Evolutionary conservation across 164 flowering plant species (phyloP), one percentile per base, ranked within the genome.

Genomic region (Liquidambar formosana): DNA sequence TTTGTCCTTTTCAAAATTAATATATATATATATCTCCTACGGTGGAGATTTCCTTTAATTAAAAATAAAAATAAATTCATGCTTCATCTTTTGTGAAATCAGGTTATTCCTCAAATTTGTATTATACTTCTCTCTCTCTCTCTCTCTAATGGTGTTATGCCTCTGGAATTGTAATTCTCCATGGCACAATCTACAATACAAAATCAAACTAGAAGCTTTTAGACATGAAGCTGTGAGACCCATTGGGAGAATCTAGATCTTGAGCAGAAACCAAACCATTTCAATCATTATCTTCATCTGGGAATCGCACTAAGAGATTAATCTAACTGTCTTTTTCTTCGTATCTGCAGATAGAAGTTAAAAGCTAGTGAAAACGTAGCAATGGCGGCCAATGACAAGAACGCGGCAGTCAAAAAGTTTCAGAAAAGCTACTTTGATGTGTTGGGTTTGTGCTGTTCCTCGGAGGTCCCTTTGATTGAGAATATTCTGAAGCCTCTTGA

Each of bases 401-500:
- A 19, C 56, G 71, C 67, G 64, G 66, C 26, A 44, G 62, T 53
- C 38, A 72, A 68, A 51, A 80, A 77, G 71, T 71, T 80, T 53
- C 85, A 86, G 77, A 94, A 92, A 61, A 92, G 91, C 65, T 91
- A 94, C 60, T 92, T 94, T 22, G 97, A 94, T 22, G 99, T 94
- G 21, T 21, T 89, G 76, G 99, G 97, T 0, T 27, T 94, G 8
- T 94, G 99, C 71, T 94, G 99, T 46, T 67, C 97, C 0, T 88
- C 99, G 0, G 99, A 94, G 64, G 81, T 89, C 16, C 83, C 91
- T 4, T 38, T 92, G 38, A 75, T 94, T 4, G 95, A 90, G 66
- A 89, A 72, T 64, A 82, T 89, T 0, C 71, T 94, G 22, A 82
- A 78, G 26, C 80, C 84, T 1, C 78, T 92, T 0, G 85, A 89